Evolutionary conservation across 306 rosid species (phyloP), one percentile per base, ranked within the genome.

Genomic region (Vigna nakashimae): DNA sequence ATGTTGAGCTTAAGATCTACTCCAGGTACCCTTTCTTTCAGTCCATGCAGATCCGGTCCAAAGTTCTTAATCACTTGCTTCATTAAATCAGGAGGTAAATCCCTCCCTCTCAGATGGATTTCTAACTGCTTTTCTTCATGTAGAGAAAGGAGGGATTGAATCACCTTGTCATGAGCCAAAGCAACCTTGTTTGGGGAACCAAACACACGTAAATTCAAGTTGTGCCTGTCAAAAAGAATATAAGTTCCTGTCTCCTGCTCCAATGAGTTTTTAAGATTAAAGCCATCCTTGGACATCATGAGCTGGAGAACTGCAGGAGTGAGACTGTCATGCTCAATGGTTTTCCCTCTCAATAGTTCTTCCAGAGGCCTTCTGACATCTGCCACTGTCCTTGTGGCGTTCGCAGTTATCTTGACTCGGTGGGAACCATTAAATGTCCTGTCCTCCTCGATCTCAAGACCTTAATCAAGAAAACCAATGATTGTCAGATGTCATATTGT

Each of bases 341-440:
- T 82, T 85, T 84, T 90, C 79, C 99, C 99, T 68, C 90, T 87
- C 58, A 86, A 73, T 34, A 92, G 88, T 83, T 87, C 92, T 83
- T 96, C 99, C 62, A 91, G 85, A 52, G 82, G 96, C 71, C 88
- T 86, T 79, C 99, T 88, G 71, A 87, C 80, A 74, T 92, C 93
- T 26, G 98, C 97, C 55, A 96, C 92, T 2, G 72, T 87, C 86
- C 65, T 88, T 38, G 99, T 96, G 65, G 98, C 99, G 86, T 88
- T 92, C 53, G 97, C 94, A 26, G 93, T 86, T 72, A 96, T 87
- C 87, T 82, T 92, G 79, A 96, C 82, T 20, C 92, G 86, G 78
- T 80, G 78, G 63, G 96, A 91, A 70, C 98, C 98, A 63, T 86
- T 96, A 60, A 77, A 56, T 80, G 79, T 86, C 60, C 34, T 74